Evolutionary conservation across 192 early-diverging fungal species (phyloP), one percentile per base, ranked within the genome.

Genomic region (Linnemannia elongata): DNA sequence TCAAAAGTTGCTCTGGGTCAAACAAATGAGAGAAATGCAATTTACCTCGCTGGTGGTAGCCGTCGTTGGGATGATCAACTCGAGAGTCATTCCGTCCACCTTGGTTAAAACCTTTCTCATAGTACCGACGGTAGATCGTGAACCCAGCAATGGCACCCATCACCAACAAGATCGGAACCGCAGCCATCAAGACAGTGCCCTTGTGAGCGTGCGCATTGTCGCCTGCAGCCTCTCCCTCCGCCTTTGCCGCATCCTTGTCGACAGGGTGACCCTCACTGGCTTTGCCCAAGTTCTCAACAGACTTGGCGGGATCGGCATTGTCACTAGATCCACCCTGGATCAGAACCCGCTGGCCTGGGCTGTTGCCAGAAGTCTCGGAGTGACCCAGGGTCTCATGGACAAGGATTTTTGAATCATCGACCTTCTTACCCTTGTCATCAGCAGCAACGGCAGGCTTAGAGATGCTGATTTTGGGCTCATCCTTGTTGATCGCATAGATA

Each of bases 81-180:
- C 68, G 77, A 10, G 74, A 45, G 47, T 85, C 82, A 39, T 83
- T 78, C 22, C 72, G 77, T 17, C 82, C 82, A 30, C 72, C 73
- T 72, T 57, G 77, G 39, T 83, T 78, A 12, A 83, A 69, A 13
- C 73, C 76, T n/a, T 85, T 85, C 22, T 85, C 82, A 1, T 79
- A 63, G 41, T 76, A 85, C 38, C 82, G 72, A 35, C 82, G 77
- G 47, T 85, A 85, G 22, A 72, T 74, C 2, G 82, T 85, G 35
- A 85, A 85, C 6, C 82, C 82, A 9, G 77, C 82, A 72, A 85
- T 72, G 18, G 82, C 82, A 18, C 77, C 82, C 82, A 85, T 85
- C 15, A 85, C 41, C 12, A 85, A 68, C 27, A 85, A 27, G 30
- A 85, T 85, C 9, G 82, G 82, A 20, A 79, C 74, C 3, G 77